Evolutionary conservation across 805 yeast species (phyloP).

Genomic region (Hanseniaspora hatyaiensis): DNA sequence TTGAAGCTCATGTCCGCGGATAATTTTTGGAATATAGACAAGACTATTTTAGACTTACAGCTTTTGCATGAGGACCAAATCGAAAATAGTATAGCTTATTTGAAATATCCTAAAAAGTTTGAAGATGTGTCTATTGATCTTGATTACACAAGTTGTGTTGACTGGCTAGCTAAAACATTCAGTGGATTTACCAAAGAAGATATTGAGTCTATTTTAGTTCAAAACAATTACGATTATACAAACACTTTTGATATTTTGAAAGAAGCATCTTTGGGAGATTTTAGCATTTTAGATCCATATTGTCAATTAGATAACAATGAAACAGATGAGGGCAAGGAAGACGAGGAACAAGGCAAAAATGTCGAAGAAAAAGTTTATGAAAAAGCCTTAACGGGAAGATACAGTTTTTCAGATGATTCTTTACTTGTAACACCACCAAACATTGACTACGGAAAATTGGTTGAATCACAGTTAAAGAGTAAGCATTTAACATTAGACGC

Average conservation of each 20-base stretch:
- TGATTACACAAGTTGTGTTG: not conserved
- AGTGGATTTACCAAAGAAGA: not conserved
- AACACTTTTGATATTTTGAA: not conserved
- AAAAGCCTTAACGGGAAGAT: too few relatives aligned
- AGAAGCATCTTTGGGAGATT: slow-evolving; percentile 2
- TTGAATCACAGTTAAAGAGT: not conserved
- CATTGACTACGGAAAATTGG: not conserved
- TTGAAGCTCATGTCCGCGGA: not conserved
- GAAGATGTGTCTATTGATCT: not conserved
- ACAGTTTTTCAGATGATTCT: not conserved
- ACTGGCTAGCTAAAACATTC: not conserved
- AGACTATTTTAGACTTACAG: not conserved
- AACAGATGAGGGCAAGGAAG: not conserved
- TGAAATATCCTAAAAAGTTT: not conserved
- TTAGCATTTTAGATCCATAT: not conserved
- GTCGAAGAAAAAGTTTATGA: too few relatives aligned
- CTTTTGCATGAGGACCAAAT: not conserved
- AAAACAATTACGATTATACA: not conserved
- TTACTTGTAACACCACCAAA: not conserved
- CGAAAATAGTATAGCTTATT: not conserved
- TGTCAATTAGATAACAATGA: too few relatives aligned
- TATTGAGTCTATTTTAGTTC: slow-evolving; percentile 1
- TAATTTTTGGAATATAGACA: slow-evolving; percentile 12
- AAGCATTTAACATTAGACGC: too few relatives aligned
- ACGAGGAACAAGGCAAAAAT: not conserved